Evolutionary conservation across 2,329 filamentous ascomycete species (phyloP), one percentile per base, ranked within the genome.

Genomic region (Westerdykella sp.): DNA sequence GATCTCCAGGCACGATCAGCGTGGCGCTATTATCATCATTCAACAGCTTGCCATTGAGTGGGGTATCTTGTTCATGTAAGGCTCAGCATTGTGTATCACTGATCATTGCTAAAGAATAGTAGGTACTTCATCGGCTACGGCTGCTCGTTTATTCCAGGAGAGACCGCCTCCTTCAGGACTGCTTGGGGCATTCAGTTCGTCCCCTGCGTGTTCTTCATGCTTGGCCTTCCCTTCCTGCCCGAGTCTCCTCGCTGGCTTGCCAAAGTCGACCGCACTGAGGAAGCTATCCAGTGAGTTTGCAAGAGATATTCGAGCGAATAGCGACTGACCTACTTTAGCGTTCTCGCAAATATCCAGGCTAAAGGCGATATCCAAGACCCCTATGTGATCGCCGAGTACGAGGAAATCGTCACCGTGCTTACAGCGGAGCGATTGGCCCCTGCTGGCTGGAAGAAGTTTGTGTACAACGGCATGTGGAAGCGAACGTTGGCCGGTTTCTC

Each of bases 391-490:
- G 72, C 72, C 3, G 73, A 75, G 44, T 73, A 69, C 61, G 66
- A 74, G 46, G 72, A 74, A 46, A 73, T 73, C 41, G 64, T 66
- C 4, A 65, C 59, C 0, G 66, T 67, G 2, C 62, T 73, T 9
- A 62, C 57, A 13, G 67, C 68, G 23, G 71, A 73, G 49, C 64
- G 70, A 15, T 42, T 51, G 21, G 65, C 67, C 14, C 55, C 56
- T 14, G 53, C 56, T 18, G 66, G 66, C 3, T 73, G 68, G 70
- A 59, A 65, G 31, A 71, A 69, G 44, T 73, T 73, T 42, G 56
- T 73, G n/a, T 60, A 68, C 40, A 72, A 73, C 42, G 76, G 77
- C 55, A 81, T 81, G 77, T 80, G 77, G 76, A 73, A 73, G 50
- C 69, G 77, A 13, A 79, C 76, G 2, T 48, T 79, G 38, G 74